phyloP scores from a whole-genome alignment of 148 eudicot genomes.

The Linanthus parryae region DNA sequence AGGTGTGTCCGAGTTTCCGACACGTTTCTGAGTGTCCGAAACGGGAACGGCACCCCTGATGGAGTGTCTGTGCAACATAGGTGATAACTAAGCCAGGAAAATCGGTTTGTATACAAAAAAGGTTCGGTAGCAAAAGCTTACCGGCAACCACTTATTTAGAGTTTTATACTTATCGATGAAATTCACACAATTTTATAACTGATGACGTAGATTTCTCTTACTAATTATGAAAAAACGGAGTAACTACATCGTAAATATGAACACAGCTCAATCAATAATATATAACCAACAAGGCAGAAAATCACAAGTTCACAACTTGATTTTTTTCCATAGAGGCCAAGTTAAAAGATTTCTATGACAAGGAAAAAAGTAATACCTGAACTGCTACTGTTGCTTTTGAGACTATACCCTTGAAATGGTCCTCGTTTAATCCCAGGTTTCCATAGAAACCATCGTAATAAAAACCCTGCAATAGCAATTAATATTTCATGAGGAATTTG shows the following conservation, averaged over 20 bases:
- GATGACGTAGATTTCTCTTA: not conserved
- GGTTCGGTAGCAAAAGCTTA: too few species aligned
- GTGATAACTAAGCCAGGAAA: too few species aligned
- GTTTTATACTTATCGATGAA: not conserved
- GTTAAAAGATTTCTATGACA: not conserved
- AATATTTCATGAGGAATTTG: not conserved
- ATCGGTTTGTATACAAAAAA: too few species aligned
- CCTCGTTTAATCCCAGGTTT: conserved; percentile 85
- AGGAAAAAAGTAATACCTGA: conserved; percentile 40
- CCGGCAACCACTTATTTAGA: too few species aligned
- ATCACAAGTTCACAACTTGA: not conserved
- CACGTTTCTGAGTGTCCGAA: too few species aligned
- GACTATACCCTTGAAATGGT: conserved; percentile 71
- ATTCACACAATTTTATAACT: not conserved
- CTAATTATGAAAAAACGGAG: not conserved
- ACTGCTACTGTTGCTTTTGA: conserved; percentile 71
- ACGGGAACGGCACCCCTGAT: too few species aligned
- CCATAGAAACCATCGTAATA: conserved; percentile 97
- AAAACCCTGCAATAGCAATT: conserved; percentile 54
- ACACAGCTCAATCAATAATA: not conserved
- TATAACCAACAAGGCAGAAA: not conserved
- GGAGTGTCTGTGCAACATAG: too few species aligned
- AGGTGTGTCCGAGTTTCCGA: too few species aligned
- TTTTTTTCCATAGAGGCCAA: not conserved
- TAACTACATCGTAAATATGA: not conserved